These are phyloP conservation scores for Pseudocercospora macadamiae DNA, from an alignment of 2,329 filamentous ascomycete species.

Conservation along the genomic window DNA sequence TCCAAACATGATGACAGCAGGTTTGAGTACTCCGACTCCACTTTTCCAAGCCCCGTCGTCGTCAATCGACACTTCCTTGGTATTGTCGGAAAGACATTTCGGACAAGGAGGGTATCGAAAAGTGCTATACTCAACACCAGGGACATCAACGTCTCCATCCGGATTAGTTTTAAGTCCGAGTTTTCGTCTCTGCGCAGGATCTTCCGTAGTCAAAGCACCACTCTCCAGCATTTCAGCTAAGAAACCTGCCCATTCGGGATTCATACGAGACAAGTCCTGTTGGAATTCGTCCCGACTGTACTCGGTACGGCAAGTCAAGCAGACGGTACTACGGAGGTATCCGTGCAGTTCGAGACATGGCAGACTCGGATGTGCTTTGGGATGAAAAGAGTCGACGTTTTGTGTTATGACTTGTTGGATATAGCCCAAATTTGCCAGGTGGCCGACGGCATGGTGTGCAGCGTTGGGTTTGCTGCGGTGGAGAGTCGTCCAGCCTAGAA, in stretches of 20 bases:
- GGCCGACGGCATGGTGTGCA: conserved; percentile 75
- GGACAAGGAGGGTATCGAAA: conserved; percentile 93
- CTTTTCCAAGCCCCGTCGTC: conserved; percentile 74
- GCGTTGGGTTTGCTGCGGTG: conserved; percentile 77
- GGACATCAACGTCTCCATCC: conserved; percentile 91
- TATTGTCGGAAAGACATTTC: conserved; percentile 65
- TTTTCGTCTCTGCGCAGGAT: conserved; percentile 68
- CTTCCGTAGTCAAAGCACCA: conserved; percentile 77
- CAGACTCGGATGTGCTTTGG: conserved; percentile 71
- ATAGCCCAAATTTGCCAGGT: conserved; percentile 71
- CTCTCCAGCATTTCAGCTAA: conserved; percentile 70
- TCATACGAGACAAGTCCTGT: conserved; percentile 71
- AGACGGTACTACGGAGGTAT: conserved; percentile 79
- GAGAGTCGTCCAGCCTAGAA: conserved; percentile 86
- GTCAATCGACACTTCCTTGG: conserved; percentile 70
- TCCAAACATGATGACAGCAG: conserved; percentile 94
- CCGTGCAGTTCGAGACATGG: conserved; percentile 87
- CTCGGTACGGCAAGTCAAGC: conserved; percentile 74
- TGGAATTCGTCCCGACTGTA: conserved; percentile 77
- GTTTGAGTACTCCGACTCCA: conserved; percentile 79
- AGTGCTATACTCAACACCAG: conserved; percentile 81
- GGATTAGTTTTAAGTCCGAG: conserved; percentile 83
- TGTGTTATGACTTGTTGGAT: conserved; percentile 84
- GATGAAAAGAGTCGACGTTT: conserved; percentile 96
- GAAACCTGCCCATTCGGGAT: conserved; percentile 83